Conservation (phyloP, 1,284 basidiomycete genomes). For the Austropuccinia psidii region DNA sequence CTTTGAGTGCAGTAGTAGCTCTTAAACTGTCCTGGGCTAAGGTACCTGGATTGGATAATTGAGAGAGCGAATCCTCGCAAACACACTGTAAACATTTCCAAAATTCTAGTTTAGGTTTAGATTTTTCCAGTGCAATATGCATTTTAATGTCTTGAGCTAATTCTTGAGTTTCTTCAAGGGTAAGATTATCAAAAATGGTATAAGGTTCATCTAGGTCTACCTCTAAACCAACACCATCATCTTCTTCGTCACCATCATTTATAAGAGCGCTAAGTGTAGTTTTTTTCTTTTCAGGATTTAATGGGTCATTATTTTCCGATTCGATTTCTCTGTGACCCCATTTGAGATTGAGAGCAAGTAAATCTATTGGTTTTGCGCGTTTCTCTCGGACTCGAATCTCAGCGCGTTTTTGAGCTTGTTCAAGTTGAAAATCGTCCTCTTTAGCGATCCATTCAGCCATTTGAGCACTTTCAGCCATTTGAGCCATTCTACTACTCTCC, state of each 20-base stretch:
- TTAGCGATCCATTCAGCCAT: constrained; percentile 98
- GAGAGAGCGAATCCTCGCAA: constrained; percentile 82
- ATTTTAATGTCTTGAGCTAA: constrained; percentile 88
- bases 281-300: constrained; percentile 41
- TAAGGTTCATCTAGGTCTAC: constrained; percentile 98
- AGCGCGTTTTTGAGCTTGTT: constrained; percentile 83
- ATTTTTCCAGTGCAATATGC: constrained; percentile 78
- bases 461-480: constrained; percentile 83
- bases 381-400: constrained; percentile 91
- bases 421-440: constrained; percentile 93
- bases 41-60: constrained; percentile 58
- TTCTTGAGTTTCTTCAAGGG: constrained; percentile 79
- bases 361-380: constrained; percentile 90
- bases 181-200: constrained; percentile 85
- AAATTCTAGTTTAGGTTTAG: constrained; percentile 80
- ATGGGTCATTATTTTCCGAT: constrained; percentile 41
- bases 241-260: constrained; percentile 55
- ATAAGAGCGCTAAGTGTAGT: constrained; percentile 45
- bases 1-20: constrained; percentile 66
- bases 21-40: constrained; percentile 50
- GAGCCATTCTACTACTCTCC: constrained; percentile 77
- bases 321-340: constrained; percentile 52
- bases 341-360: constrained; percentile 81
- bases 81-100: constrained; percentile 99
- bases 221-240: constrained; percentile 79